Evolutionary conservation across 257 asterid species (phyloP).

Genomic region (Cruciata laevipes): DNA sequence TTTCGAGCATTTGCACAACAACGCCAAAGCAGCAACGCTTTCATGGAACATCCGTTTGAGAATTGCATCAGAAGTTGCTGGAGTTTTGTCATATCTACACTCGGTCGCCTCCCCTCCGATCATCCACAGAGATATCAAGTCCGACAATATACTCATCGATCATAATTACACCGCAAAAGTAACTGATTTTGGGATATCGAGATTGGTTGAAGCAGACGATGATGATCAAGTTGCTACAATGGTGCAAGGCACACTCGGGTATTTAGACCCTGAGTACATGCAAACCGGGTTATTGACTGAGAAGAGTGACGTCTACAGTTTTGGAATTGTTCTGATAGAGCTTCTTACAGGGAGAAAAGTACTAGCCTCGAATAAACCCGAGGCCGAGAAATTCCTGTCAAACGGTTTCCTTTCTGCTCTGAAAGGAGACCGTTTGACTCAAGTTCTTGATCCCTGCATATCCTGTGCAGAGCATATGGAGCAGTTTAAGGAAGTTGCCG

Average conservation of each 20-base stretch:
- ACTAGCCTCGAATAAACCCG: not conserved
- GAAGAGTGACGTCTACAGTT: not conserved
- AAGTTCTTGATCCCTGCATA: slow-evolving; percentile 17
- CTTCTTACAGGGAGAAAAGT: not conserved
- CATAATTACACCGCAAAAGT: not conserved
- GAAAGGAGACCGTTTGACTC: not conserved
- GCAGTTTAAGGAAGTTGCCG: not conserved
- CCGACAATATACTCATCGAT: not conserved
- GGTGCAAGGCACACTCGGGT: not conserved
- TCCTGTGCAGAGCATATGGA: not conserved
- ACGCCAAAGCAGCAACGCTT: not conserved
- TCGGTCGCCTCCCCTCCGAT: not conserved
- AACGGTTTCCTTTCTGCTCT: slow-evolving; percentile 18
- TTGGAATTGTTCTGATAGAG: not conserved
- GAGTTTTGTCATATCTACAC: not conserved
- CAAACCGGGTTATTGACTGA: not conserved
- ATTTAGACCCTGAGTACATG: slow-evolving; percentile 1
- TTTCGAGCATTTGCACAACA: not conserved
- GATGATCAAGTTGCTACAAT: not conserved
- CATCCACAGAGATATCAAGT: not conserved
- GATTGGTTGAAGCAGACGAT: not conserved
- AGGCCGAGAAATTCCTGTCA: slow-evolving; percentile 1
- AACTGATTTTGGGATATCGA: not conserved
- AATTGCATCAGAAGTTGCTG: not conserved
- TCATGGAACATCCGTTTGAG: not conserved